Evolutionary conservation across 164 flowering plant genomes (phyloP), one percentile per base, ranked within the genome.

Genomic region (Kingdonia uniflora): DNA sequence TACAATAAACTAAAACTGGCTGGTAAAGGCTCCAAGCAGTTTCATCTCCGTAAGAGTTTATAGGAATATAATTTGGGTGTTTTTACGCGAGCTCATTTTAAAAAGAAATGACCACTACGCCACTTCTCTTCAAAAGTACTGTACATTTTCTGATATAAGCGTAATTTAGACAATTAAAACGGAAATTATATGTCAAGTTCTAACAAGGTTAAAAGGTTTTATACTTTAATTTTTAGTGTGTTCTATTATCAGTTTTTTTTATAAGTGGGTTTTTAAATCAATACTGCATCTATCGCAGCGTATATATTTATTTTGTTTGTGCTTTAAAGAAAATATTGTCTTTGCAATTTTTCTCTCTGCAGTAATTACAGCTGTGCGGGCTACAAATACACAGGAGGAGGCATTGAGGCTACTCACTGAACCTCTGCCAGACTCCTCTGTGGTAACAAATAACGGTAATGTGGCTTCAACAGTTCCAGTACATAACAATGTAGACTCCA

Each of bases 331-430:
- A 47, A 44, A 44, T 44, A 17, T 47, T 20, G 2, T 11, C 26
- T 16, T 58, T 25, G 17, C 22, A 40, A 49, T 6, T 14, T 6
- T 58, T 51, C 15, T 42, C 6, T 42, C 2, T 69, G 62, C 74
- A 87, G 97, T 75, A 68, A 68, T 68, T 51, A 63, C 66, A 33
- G 92, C 89, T 37, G 64, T 80, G 58, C 67, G 54, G 24, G 66
- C 73, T 37, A 67, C 62, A 51, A 78, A 76, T 49, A 57, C 79
- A 19, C 47, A 56, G 46, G 82, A 80, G 24, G 51, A 51, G 56
- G 87, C 79, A 6, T 48, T 82, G 74, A 60, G 39, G 33, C 61
- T 60, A 19, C 72, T 85, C 16, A 71, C 81, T 37, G 47, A 61
- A 41, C 48, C 54, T 19, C 61, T 39, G 5, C 42, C 61, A 46